Conservation (phyloP, 179 eudicot genomes). For the Beta macrorhiza region DNA sequence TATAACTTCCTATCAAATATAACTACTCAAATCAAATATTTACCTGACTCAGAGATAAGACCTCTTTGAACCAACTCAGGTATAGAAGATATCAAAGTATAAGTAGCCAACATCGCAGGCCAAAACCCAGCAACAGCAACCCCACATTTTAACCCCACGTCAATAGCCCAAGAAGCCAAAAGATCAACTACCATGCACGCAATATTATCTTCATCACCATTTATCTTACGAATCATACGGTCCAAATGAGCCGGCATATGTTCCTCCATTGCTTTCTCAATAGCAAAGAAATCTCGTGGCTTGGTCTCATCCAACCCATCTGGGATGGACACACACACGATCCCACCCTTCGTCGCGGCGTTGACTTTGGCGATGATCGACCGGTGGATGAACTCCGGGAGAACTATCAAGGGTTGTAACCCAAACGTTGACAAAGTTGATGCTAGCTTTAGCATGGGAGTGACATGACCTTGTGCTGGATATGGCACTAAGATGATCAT, state of each 20-base stretch:
- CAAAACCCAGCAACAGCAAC: constrained; percentile 65
- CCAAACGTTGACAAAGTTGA: constrained; percentile 37
- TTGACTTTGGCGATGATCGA: constrained; percentile 34
- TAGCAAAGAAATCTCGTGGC: constrained; percentile 57
- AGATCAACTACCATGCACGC: constrained; percentile 65
- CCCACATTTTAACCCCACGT: constrained; percentile 44
- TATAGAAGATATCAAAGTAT: constrained; percentile 47
- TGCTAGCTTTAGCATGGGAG: constrained; percentile 76
- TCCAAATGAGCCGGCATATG: constrained; percentile 57
- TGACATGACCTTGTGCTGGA: constrained; percentile 91
- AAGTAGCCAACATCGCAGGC: constrained; percentile 71
- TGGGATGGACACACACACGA: constrained; percentile 40
- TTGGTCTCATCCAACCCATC: constrained; percentile 47
- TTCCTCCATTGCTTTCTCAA: constrained; percentile 71
- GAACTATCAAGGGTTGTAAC: constrained; percentile 47
- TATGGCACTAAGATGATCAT: constrained; percentile 63
- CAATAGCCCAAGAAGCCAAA: constrained; percentile 67
- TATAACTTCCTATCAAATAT: background rate
- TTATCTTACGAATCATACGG: constrained; percentile 34
- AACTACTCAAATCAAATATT: background rate
- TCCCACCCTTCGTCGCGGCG: constrained; percentile 18
- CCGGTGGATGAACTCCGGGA: constrained; percentile 67
- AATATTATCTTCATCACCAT: constrained; percentile 28
- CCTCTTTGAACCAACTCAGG: constrained; percentile 49
- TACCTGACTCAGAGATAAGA: constrained; percentile 57